phyloP scores from a whole-genome alignment of 768 basidiomycete genomes.

The Nidularia pulvinata region DNA sequence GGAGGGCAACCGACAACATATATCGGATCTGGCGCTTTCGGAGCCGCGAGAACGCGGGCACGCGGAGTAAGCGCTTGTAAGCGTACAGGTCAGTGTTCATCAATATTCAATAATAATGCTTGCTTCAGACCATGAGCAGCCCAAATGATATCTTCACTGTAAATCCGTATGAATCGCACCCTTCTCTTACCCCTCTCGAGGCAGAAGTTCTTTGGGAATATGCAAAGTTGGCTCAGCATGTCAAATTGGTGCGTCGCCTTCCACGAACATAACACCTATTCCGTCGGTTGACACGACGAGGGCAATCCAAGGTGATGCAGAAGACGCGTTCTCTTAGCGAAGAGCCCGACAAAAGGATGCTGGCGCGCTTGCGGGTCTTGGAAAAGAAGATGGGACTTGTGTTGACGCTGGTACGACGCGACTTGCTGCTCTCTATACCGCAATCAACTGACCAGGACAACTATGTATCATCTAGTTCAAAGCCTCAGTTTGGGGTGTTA shows the following conservation, averaged over 20 bases:
- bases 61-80: too few relatives aligned
- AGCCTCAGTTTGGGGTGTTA: constrained; percentile 93
- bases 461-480: constrained; percentile 65
- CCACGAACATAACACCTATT: neutral
- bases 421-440: neutral
- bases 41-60: too few relatives aligned
- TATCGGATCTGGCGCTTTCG: too few relatives aligned
- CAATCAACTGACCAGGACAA: neutral
- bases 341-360: constrained; percentile 75
- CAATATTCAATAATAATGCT: too few relatives aligned
- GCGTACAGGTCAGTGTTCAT: too few relatives aligned
- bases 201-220: constrained; percentile 92
- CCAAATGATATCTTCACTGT: constrained; percentile 42
- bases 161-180: constrained; percentile 78
- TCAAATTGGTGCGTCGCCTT: constrained; percentile 57
- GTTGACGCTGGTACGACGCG: constrained; percentile 73
- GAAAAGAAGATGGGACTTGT: constrained; percentile 97
- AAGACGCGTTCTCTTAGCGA: constrained; percentile 73
- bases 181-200: constrained; percentile 65
- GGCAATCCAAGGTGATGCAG: constrained; percentile 22
- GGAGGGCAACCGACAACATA: too few relatives aligned
- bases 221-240: constrained; percentile 79
- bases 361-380: constrained; percentile 74
- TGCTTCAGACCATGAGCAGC: constrained; percentile 4
- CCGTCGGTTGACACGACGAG: constrained; percentile 36